A percentile compares a stretch with the other conserved stretches of the same genome.
phyloP scores from a whole-genome alignment of 345 rosid genomes.

The Boechera stricta region DNA sequence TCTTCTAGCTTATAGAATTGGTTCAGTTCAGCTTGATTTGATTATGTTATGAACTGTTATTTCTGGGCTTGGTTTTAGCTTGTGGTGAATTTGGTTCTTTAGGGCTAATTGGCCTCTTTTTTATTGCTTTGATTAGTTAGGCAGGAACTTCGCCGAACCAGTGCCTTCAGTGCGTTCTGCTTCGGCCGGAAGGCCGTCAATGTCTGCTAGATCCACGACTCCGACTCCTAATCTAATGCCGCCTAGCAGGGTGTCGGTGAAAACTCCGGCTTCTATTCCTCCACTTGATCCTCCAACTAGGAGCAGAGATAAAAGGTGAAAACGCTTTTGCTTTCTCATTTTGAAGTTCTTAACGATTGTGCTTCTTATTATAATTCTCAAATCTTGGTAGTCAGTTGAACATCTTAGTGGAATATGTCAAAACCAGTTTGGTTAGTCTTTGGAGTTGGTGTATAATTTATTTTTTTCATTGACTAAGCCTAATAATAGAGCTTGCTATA shows the following conservation, averaged over 20 bases:
- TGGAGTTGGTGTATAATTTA: constrained; percentile 4
- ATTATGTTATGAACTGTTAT: neutral
- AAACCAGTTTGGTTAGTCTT: constrained; percentile 6
- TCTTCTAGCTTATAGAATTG: constrained; percentile 10
- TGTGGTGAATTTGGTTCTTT: constrained; percentile 17
- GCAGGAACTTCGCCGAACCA: constrained; percentile 89
- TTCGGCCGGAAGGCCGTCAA: constrained; percentile 80
- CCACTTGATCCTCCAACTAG: constrained; percentile 70
- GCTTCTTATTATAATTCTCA: constrained; percentile 19
- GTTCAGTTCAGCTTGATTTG: constrained; percentile 36
- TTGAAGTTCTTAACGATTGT: neutral
- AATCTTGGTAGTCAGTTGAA: constrained; percentile 16
- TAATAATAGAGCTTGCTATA: constrained; percentile 7
- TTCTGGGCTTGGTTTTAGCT: neutral
- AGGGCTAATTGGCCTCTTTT: constrained; percentile 40
- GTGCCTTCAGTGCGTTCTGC: constrained; percentile 75
- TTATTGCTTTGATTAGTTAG: constrained; percentile 71
- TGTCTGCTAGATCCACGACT: constrained; percentile 56
- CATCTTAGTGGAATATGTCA: constrained; percentile 26
- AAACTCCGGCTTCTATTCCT: constrained; percentile 64
- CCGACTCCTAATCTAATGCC: constrained; percentile 59
- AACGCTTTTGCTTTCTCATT: neutral
- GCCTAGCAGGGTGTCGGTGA: constrained; percentile 61
- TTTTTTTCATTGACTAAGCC: neutral
- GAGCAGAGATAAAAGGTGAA: constrained; percentile 60